Evolutionary conservation across 108 stramenopile species (phyloP).

Genomic region (Fistulifera pelliculosa): DNA sequence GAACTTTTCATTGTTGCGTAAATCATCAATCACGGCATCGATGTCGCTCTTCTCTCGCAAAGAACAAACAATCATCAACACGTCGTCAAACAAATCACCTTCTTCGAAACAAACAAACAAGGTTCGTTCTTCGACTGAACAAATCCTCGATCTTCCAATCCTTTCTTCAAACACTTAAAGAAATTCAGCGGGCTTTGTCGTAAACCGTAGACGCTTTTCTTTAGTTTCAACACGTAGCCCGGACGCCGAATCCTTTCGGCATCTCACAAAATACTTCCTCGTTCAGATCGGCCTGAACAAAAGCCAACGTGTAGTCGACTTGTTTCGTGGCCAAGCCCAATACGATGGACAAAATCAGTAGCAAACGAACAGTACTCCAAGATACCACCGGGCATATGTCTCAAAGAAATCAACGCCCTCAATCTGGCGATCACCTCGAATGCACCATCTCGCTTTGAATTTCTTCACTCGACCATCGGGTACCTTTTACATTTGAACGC

Average conservation of each 20-base stretch:
- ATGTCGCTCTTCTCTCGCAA: slow-evolving; percentile 7
- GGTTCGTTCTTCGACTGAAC: slow-evolving; percentile 20
- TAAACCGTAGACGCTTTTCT: slow-evolving; percentile 9
- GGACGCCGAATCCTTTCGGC: slow-evolving; percentile 12
- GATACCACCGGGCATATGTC: slow-evolving; percentile 43
- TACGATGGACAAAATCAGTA: slow-evolving; percentile 12
- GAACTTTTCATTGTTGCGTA: slow-evolving; percentile 2
- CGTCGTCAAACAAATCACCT: slow-evolving; percentile 26
- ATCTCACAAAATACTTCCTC: slow-evolving; percentile 12
- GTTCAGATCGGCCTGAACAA: slow-evolving; percentile 18
- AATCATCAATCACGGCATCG: slow-evolving; percentile 7
- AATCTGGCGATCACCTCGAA: slow-evolving; percentile 28
- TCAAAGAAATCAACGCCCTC: slow-evolving; percentile 20
- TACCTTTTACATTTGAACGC: slow-evolving; percentile 32
- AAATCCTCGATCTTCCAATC: slow-evolving; percentile 12
- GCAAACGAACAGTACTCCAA: slow-evolving; percentile 25
- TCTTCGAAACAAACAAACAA: slow-evolving; percentile 28
- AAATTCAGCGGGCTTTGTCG: slow-evolving; percentile 20
- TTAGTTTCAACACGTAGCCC: background rate
- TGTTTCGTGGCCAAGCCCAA: slow-evolving; percentile 1
- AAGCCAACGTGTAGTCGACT: slow-evolving; percentile 19
- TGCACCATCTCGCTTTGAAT: slow-evolving; percentile 41
- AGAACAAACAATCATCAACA: slow-evolving; percentile 34
- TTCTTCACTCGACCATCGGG: slow-evolving; percentile 36
- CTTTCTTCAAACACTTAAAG: slow-evolving; percentile 11